Percentiles rank a stretch among this genome's conserved stretches.
phyloP scores from a whole-genome alignment of 495 filamentous ascomycete species.

The Penicillium diatomitis region DNA sequence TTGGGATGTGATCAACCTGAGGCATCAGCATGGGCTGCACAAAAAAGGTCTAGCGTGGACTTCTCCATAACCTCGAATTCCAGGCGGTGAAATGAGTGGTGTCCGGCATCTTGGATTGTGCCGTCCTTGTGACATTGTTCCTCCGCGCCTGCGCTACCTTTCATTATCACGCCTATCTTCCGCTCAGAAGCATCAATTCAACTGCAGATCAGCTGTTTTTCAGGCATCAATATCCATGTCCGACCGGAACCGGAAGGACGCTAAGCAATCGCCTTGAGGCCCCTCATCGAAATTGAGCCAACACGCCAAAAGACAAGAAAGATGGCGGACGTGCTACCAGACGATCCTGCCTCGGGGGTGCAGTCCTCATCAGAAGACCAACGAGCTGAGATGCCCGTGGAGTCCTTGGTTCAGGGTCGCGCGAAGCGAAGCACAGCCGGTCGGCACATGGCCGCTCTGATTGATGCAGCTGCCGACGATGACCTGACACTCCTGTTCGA shows the following conservation, averaged over 20 bases:
- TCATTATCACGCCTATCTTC: too few relatives aligned
- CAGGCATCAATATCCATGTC: background rate
- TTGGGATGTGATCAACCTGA: background rate
- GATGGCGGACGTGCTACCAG: constrained; percentile 22
- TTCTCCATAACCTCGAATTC: too few relatives aligned
- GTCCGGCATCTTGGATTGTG: too few relatives aligned
- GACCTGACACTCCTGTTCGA: constrained; percentile 75
- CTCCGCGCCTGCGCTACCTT: too few relatives aligned
- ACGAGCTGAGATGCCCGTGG: constrained; percentile 34
- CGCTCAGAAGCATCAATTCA: too few relatives aligned
- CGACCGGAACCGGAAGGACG: background rate
- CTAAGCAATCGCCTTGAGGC: background rate
- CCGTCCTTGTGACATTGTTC: too few relatives aligned
- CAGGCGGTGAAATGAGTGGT: too few relatives aligned
- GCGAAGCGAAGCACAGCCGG: constrained; percentile 79
- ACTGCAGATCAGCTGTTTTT: too few relatives aligned
- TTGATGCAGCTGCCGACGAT: constrained; percentile 68
- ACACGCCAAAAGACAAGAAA: background rate
- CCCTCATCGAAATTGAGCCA: background rate
- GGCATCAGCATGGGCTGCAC: background rate
- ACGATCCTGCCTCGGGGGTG: constrained; percentile 20
- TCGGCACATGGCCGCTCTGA: constrained; percentile 68
- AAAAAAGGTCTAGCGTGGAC: background rate
- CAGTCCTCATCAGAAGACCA: constrained; percentile 31
- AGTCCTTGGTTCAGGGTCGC: constrained; percentile 70